Evolutionary conservation across 441 rosid species (phyloP), one percentile per base, ranked within the genome.

Genomic region (Brassica hybrid): DNA sequence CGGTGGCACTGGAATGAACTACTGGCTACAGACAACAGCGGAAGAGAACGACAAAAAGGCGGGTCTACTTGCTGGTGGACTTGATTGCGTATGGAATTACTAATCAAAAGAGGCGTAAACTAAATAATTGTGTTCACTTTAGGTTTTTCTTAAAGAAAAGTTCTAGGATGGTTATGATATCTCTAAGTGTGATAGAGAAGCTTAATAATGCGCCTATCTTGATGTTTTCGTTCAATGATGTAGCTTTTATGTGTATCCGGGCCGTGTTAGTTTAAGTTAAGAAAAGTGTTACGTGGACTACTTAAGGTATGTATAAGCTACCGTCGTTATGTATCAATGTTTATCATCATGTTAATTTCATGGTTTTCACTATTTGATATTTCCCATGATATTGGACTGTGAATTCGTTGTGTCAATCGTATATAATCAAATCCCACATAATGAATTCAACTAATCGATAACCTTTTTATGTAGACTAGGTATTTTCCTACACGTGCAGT

Each of bases 51-150:
- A 80, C 18, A 82, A 86, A 14, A 86, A 91, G 72, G 77, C 81
- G 56, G 72, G 76, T 36, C 62, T 82, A 66, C 84, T 86, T 64
- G 60, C 81, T 6, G 84, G 85, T 0, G 97, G 92, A 80, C 88
- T 92, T 4, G 97, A 89, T 61, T 86, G 87, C 81, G 69, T 91
- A 85, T 92, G 98, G 97, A 84, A 87, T 72, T 87, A 59, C 78
- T 85, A 81, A 83, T 65, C 56, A 27, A 12, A 3, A 63, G 72
- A 68, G 23, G 45, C 57, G 12, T 71, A 14, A 11, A 48, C 7
- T 45, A 12, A 45, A 17, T 75, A 65, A 75, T 66, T 65, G 10
- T 65, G 69, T 48, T 73, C 59, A 14, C 60, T 27, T 61, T 72
- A 73, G 75, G 78, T 70, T 79, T 38, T 65, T 11, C 67, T 65